Percentiles rank a stretch among this genome's conserved stretches.
These are phyloP conservation scores for Hygrophoropsis aurantiaca DNA, from an alignment of 768 basidiomycete genomes.

Conservation along the genomic window DNA sequence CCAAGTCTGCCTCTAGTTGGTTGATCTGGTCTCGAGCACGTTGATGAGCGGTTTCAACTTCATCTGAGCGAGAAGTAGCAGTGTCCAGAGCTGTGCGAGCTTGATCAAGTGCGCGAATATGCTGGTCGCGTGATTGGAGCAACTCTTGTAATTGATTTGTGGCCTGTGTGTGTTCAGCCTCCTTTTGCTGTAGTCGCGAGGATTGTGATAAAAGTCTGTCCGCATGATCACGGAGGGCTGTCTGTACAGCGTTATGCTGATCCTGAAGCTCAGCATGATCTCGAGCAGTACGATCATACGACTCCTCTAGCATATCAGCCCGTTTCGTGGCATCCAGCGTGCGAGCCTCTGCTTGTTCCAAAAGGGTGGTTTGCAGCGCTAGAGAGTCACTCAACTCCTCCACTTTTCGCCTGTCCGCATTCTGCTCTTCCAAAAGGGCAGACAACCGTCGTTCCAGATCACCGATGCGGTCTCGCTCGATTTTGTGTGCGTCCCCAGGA, in stretches of 20 bases:
- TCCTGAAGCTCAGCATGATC: constrained; percentile 73
- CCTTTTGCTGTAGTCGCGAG: constrained; percentile 72
- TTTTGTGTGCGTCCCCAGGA: constrained; percentile 59
- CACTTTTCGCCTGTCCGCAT: constrained; percentile 66
- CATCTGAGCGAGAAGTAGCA: constrained; percentile 73
- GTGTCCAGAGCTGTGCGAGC: constrained; percentile 74
- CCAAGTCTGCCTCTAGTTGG: constrained; percentile 73
- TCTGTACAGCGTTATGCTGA: constrained; percentile 57
- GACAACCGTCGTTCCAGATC: constrained; percentile 76
- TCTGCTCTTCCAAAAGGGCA: constrained; percentile 59
- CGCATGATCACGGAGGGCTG: constrained; percentile 70
- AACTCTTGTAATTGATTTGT: constrained; percentile 74
- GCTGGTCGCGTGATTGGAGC: constrained; percentile 70
- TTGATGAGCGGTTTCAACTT: constrained; percentile 73
- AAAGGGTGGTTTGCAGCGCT: constrained; percentile 73
- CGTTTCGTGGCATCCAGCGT: constrained; percentile 73
- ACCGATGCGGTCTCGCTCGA: constrained; percentile 76
- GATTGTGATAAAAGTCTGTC: constrained; percentile 73
- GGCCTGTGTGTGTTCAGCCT: constrained; percentile 70
- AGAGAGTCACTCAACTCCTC: constrained; percentile 71
- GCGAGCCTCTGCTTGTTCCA: constrained; percentile 77
- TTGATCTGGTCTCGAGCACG: constrained; percentile 68
- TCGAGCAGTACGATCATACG: constrained; percentile 60
- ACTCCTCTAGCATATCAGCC: constrained; percentile 70
- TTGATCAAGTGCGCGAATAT: constrained; percentile 86